Base-by-base conservation (phyloP, 2,329 filamentous ascomycete species). In the Penicillium sp. region DNA sequence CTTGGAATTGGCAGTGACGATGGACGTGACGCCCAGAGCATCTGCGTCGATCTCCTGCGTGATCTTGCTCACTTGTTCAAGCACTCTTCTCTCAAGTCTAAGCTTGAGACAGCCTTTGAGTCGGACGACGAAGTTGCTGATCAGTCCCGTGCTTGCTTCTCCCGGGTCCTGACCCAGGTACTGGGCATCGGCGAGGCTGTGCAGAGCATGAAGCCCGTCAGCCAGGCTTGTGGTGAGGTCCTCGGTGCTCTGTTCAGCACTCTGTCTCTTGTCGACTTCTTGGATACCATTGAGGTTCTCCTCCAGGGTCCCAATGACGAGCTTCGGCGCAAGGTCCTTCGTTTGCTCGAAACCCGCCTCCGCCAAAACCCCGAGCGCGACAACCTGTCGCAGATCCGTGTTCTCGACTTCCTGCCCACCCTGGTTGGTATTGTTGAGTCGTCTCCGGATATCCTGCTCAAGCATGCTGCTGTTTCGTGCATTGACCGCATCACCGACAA, bases 401-500 rank as follows among this genome's bases (percentile, higher is more conserved):
- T 96, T 68, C 81, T 96, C 36, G 84, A 86, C 12, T 94, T 97
- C 80, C 72, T 96, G 63, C 88, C 90, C 12, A 88, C 88, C 64
- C 82, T 96, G 60, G 90, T 90, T 19, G 82, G 83, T 21, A 89
- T 96, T 45, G 85, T 99, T 58, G 81, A 88, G 55, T 84, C 89
- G 49, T 89, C 89, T 7, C 79, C 83, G 33, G 87, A 94, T 64
- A 83, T 89, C 53, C 82, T 86, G 29, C 88, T 94, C 73, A 92
- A 93, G 76, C 88, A 92, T 67, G 91, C 90, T 12, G 90, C 93
- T 1, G 87, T 99, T 61, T 87, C 87, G 36, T 97, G 93, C 67
- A 88, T 97, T 44, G 93, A 97, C 76, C 90, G 91, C 74, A 96
- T 99, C 61, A 86, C 90, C 2, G 93, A 97, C 76, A 93, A 93